Evolutionary conservation across 2,329 filamentous ascomycete genomes (phyloP).

Genomic region (Kalmusia sp.): DNA sequence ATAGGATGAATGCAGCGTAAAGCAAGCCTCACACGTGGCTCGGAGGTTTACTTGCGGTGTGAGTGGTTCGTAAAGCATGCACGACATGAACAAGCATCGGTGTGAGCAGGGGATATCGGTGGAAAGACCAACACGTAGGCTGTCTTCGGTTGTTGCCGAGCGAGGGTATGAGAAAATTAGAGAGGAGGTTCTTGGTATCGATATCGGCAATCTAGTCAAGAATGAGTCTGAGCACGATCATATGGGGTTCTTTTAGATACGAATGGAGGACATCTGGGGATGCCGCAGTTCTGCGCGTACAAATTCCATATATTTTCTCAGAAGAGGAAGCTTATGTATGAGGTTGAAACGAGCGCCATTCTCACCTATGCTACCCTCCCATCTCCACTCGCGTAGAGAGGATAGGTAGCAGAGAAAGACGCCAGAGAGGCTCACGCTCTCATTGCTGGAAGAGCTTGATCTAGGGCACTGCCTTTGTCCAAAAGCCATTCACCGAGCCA

Average conservation of each 20-base stretch:
- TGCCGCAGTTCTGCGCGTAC: too few species aligned
- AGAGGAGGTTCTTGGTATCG: neutral
- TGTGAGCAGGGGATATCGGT: neutral
- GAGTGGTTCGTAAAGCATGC: conserved; percentile 7
- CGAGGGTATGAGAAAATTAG: neutral
- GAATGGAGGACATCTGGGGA: too few species aligned
- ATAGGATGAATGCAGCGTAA: neutral
- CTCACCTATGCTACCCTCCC: conserved; percentile 32
- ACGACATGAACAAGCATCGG: neutral
- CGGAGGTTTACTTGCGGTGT: conserved; percentile 4
- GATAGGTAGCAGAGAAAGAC: conserved; percentile 34
- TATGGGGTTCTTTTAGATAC: neutral
- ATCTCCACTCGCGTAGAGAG: conserved; percentile 29
- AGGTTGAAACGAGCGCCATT: conserved; percentile 45
- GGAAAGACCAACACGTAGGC: neutral
- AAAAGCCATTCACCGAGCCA: conserved; percentile 35
- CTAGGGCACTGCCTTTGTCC: conserved; percentile 46
- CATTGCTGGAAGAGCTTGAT: conserved; percentile 26
- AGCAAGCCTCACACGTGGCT: conserved; percentile 3
- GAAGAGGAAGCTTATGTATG: conserved; percentile 25
- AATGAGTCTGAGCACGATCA: neutral
- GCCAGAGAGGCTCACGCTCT: conserved; percentile 39
- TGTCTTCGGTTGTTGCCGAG: neutral
- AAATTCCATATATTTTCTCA: too few species aligned
- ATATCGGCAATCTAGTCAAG: neutral